These are phyloP conservation scores for Stromatinia cepivora DNA, from an alignment of 2,329 filamentous ascomycete genomes.

Conservation along the genomic window DNA sequence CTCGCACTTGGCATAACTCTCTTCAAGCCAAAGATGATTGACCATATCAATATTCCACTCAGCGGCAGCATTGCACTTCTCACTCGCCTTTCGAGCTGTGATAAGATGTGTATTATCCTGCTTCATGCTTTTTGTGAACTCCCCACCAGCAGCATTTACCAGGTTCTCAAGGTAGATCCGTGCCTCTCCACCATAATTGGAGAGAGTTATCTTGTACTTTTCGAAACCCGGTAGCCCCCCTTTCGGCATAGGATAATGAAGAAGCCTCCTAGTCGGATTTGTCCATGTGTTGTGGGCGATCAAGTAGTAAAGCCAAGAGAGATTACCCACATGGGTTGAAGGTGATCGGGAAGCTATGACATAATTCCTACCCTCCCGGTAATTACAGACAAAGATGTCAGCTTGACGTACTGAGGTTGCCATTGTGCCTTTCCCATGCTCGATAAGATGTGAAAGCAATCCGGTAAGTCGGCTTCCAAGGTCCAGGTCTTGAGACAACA, in stretches of 20 bases:
- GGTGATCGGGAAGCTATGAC: slow-evolving; percentile 66
- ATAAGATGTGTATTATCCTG: slow-evolving; percentile 94
- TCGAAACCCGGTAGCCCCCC: slow-evolving; percentile 78
- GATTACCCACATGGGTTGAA: slow-evolving; percentile 83
- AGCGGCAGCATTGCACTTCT: slow-evolving; percentile 87
- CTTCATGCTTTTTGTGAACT: slow-evolving; percentile 93
- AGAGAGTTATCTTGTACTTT: slow-evolving; percentile 77
- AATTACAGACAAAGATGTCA: slow-evolving; percentile 85
- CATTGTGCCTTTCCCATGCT: slow-evolving; percentile 68
- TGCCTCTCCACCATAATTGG: slow-evolving; percentile 94
- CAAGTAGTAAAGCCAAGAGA: slow-evolving; percentile 91
- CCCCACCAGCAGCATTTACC: slow-evolving; percentile 77
- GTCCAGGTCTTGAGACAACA: slow-evolving; percentile 72
- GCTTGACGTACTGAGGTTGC: slow-evolving; percentile 66
- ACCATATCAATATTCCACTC: slow-evolving; percentile 91
- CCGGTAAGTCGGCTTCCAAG: slow-evolving; percentile 65
- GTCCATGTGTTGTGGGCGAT: slow-evolving; percentile 90
- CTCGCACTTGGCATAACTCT: slow-evolving; percentile 89
- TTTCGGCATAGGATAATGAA: slow-evolving; percentile 86
- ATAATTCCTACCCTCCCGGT: slow-evolving; percentile 79
- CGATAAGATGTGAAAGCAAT: slow-evolving; percentile 71
- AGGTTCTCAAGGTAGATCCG: slow-evolving; percentile 92
- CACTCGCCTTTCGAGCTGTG: slow-evolving; percentile 83
- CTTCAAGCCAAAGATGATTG: slow-evolving; percentile 97
- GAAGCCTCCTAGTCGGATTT: slow-evolving; percentile 74